A percentile compares a stretch with the other conserved stretches of the same genome.
Evolutionary conservation across 306 rosid species (phyloP).

Genomic region (Phaseolus lunatus): DNA sequence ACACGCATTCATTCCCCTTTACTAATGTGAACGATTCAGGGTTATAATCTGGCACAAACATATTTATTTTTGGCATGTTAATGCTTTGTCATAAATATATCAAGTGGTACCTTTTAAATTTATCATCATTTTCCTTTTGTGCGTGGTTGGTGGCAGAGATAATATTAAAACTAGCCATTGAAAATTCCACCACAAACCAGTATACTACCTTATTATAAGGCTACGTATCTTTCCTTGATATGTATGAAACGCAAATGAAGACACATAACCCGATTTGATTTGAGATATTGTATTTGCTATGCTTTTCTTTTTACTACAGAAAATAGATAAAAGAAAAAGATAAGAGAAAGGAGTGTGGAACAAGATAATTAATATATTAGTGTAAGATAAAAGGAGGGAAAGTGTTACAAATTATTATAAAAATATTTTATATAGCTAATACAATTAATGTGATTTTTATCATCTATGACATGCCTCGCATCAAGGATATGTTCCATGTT

Average conservation of each 20-base stretch:
- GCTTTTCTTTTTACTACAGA: not conserved
- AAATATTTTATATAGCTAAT: not conserved
- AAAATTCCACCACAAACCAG: constrained; percentile 31
- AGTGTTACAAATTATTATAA: no score
- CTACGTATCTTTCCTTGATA: constrained; percentile 30
- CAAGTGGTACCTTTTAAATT: constrained; percentile 7
- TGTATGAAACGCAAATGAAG: constrained; percentile 21
- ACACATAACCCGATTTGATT: constrained; percentile 2
- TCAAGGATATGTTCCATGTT: not conserved
- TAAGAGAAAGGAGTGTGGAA: no score
- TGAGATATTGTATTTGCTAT: not conserved
- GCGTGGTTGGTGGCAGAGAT: constrained; percentile 35
- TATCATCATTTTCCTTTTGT: not conserved
- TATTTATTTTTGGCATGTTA: constrained; percentile 7
- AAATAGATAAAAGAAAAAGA: not conserved
- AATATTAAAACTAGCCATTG: not conserved
- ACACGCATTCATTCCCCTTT: not conserved
- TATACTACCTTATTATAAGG: constrained; percentile 18
- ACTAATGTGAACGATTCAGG: not conserved
- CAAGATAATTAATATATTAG: no score
- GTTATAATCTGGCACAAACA: not conserved
- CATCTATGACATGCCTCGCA: not conserved
- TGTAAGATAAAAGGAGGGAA: no score
- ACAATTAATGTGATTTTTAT: not conserved
- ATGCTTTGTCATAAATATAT: not conserved